These are phyloP conservation scores for Pythium pectinolyticum DNA, from an alignment of 352 stramenopile genomes.

Conservation along the genomic window DNA sequence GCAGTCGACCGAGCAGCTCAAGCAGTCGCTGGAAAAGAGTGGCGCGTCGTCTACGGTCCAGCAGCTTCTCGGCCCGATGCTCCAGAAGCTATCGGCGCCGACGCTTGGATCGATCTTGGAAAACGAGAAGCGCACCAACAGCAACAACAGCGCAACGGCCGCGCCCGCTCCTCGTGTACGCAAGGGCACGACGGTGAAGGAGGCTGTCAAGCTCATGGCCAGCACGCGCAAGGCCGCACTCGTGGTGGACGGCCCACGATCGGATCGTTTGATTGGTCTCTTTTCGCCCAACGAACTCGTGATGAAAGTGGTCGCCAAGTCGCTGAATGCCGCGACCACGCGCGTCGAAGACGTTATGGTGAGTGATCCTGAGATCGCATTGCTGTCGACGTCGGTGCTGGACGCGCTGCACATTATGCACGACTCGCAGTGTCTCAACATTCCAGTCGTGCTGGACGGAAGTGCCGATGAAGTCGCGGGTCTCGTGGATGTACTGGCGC, in stretches of 20 bases:
- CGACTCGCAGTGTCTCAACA: slow-evolving; percentile 80
- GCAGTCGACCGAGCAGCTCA: slow-evolving; percentile 81
- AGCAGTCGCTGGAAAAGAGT: slow-evolving; percentile 77
- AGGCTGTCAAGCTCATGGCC: slow-evolving; percentile 78
- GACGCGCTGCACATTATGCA: slow-evolving; percentile 90
- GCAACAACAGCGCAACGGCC: too few relatives aligned
- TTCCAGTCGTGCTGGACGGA: slow-evolving; percentile 71
- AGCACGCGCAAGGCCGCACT: slow-evolving; percentile 90
- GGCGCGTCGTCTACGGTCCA: slow-evolving; percentile 73
- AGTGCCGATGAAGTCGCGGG: slow-evolving; percentile 64
- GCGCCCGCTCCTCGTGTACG: slow-evolving; percentile 72
- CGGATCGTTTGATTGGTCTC: slow-evolving; percentile 90
- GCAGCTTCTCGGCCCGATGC: slow-evolving; percentile 76
- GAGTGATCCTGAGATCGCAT: slow-evolving; percentile 80
- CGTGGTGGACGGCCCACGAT: slow-evolving; percentile 90
- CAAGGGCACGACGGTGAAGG: slow-evolving; percentile 84
- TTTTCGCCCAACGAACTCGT: slow-evolving; percentile 98
- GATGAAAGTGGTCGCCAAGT: slow-evolving; percentile 93
- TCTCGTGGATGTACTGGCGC: slow-evolving; percentile 80
- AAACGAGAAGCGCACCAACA: slow-evolving; percentile 50
- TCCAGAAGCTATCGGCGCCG: slow-evolving; percentile 78
- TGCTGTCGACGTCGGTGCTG: slow-evolving; percentile 66
- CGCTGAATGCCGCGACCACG: slow-evolving; percentile 87
- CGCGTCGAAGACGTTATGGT: slow-evolving; percentile 91
- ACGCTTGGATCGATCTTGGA: slow-evolving; percentile 88